phyloP scores from a whole-genome alignment of 164 flowering plant genomes.

The Macadamia tetraphylla region DNA sequence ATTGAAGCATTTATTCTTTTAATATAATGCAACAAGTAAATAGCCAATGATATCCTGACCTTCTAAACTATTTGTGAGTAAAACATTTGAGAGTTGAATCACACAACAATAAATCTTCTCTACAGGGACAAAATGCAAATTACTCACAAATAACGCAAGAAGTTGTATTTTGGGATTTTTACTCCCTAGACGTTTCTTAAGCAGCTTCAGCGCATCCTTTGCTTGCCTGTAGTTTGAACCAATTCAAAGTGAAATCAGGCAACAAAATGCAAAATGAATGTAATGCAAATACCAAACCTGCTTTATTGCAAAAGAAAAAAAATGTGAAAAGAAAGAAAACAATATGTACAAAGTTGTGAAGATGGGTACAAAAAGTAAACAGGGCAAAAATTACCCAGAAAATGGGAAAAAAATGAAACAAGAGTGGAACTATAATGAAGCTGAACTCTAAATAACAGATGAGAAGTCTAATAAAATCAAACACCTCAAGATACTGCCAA shows the following conservation, averaged over 20 bases:
- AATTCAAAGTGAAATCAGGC: constrained; percentile 3
- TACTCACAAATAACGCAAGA: constrained; percentile 83
- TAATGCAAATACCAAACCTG: too few relatives aligned
- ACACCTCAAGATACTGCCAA: constrained; percentile 26
- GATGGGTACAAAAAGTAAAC: neutral
- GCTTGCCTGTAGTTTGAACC: constrained; percentile 62
- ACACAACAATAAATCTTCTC: too few relatives aligned
- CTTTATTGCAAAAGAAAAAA: too few relatives aligned
- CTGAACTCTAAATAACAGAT: neutral
- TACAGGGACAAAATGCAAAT: constrained; percentile 2
- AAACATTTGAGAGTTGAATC: too few relatives aligned
- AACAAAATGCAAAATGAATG: neutral
- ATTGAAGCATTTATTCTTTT: too few relatives aligned
- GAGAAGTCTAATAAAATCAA: neutral
- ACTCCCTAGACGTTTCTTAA: constrained; percentile 85
- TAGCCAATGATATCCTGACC: too few relatives aligned
- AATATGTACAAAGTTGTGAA: neutral
- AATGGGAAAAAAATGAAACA: neutral
- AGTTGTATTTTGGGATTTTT: constrained; percentile 89
- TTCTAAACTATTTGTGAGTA: too few relatives aligned
- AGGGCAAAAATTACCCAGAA: neutral
- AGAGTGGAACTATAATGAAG: neutral
- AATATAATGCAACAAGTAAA: too few relatives aligned
- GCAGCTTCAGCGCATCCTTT: constrained; percentile 85
- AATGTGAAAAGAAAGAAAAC: too few relatives aligned